These are phyloP conservation scores for Teunomyces pallodes DNA, from an alignment of 805 yeast species.

Conservation along the genomic window DNA sequence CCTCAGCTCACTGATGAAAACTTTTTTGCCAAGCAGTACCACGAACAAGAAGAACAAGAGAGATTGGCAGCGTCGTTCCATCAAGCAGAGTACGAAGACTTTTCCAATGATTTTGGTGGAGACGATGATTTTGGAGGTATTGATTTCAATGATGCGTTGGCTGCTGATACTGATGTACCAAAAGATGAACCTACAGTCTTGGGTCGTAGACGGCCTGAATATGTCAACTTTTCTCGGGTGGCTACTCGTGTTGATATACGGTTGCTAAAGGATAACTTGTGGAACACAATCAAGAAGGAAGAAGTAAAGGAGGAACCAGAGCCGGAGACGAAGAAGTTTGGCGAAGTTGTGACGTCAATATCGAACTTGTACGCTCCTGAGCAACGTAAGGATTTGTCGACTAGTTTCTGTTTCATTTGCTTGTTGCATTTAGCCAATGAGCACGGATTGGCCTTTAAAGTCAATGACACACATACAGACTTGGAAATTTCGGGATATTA, in stretches of 20 bases:
- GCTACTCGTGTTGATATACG: conserved; percentile 81
- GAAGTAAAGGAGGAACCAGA: neutral
- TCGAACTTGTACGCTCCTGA: conserved; percentile 52
- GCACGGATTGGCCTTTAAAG: conserved; percentile 61
- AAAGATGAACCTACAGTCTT: conserved; percentile 13
- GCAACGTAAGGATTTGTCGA: conserved; percentile 65
- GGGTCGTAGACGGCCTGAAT: conserved; percentile 34
- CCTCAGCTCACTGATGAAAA: conserved; percentile 57
- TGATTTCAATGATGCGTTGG: conserved; percentile 44
- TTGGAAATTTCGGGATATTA: conserved; percentile 23
- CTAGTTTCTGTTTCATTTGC: conserved; percentile 83
- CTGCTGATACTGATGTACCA: conserved; percentile 17
- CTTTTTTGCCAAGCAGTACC: conserved; percentile 69
- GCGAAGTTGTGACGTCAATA: conserved; percentile 47
- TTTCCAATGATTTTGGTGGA: conserved; percentile 32
- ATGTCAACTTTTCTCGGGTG: conserved; percentile 59
- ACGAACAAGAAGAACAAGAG: conserved; percentile 36
- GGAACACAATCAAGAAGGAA: conserved; percentile 50
- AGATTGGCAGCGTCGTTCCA: conserved; percentile 36
- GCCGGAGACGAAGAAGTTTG: conserved; percentile 24
- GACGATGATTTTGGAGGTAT: conserved; percentile 36
- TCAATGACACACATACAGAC: conserved; percentile 43
- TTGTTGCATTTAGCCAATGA: conserved; percentile 84
- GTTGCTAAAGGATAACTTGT: conserved; percentile 67
- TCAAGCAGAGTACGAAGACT: conserved; percentile 42